Percentiles rank a stretch among this genome's conserved stretches.
phyloP scores from a whole-genome alignment of 306 rosid genomes.

The Datisca glomerata region DNA sequence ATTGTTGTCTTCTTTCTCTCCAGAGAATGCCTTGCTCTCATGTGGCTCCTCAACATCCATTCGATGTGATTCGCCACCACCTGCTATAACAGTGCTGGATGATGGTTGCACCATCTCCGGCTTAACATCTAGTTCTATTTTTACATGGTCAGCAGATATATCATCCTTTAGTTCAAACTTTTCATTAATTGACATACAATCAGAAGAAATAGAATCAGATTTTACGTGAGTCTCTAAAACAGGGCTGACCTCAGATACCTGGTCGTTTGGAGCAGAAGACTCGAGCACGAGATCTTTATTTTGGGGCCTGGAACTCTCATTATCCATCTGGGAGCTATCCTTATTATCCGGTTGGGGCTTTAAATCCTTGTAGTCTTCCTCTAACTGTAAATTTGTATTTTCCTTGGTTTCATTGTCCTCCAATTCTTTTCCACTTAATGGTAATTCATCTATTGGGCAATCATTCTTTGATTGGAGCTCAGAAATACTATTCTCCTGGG shows the following conservation, averaged over 20 bases:
- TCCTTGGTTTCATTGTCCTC: constrained; percentile 17
- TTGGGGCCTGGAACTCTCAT: constrained; percentile 35
- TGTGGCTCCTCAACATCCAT: constrained; percentile 54
- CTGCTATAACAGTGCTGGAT: constrained; percentile 60
- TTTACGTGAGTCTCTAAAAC: constrained; percentile 90
- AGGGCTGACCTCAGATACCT: constrained; percentile 99
- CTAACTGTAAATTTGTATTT: constrained; percentile 11
- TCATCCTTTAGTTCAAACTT: constrained; percentile 97
- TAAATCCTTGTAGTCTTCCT: constrained; percentile 16
- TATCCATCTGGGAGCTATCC: constrained; percentile 33
- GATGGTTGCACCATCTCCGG: constrained; percentile 99
- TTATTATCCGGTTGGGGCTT: constrained; percentile 32
- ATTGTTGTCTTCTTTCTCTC: constrained; percentile 26
- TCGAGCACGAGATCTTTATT: constrained; percentile 31
- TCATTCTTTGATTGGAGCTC: constrained; percentile 2
- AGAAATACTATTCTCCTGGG: constrained; percentile 11
- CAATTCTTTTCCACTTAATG: constrained; percentile 23
- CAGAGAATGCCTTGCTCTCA: constrained; percentile 15
- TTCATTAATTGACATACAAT: constrained; percentile 97
- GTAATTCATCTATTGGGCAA: too few species aligned
- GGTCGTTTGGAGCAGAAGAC: constrained; percentile 57
- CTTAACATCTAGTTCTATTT: constrained; percentile 92
- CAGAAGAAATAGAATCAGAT: constrained; percentile 99
- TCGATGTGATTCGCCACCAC: constrained; percentile 62
- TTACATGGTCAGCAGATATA: constrained; percentile 97